Base-by-base conservation (phyloP, 2,329 filamentous ascomycete species). In the Calcarisporium arbuscula region DNA sequence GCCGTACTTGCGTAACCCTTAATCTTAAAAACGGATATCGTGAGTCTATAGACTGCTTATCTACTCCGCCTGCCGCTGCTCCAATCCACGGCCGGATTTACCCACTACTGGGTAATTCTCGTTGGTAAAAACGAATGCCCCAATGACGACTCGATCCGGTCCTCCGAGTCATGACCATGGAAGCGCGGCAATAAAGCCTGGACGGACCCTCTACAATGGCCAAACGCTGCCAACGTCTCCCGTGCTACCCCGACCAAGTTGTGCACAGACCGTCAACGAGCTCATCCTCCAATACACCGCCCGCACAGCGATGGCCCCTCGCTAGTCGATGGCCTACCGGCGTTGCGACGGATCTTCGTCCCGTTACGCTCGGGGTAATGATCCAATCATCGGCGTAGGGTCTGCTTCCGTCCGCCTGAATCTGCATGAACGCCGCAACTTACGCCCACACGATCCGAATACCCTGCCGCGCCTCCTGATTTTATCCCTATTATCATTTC, bases 341-440 rank as follows among this genome's bases (percentile, higher is more conserved):
- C 19, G 25, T 48, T 12, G 35, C 30, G 27, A 17, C 34, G 36
- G 27, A 47, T 46, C 7, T 40, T 19, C 20, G 44, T 33, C 3
- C 35, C 29, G 23, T 43, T 14, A 21, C 38, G 0, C 25, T 30
- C 16, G 18, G 12, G 6, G 42, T 28, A 16, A 38, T 37, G 7
- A 47, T 45, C 39, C 31, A 47, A 30, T 38, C 28, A 47, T 45
- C 25, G 36, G 40, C 6, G 16, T 41, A 9, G 32, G 40, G 19
- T 36, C 15, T 5, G 22, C 21, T 5, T 41, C 19, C 1, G 6
- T 16, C 5, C 14, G 19, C 2, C 25, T 28, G 8, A 27, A 18
- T 11, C 21, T 41, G 15, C 20, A 18, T 6, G 32, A 47, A 20
- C 41, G 35, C 30, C 35, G 25, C 17, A 40, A n/a, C 32, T 26